Conservation (phyloP, 495 filamentous ascomycete species). For the Penicillium salamii region DNA sequence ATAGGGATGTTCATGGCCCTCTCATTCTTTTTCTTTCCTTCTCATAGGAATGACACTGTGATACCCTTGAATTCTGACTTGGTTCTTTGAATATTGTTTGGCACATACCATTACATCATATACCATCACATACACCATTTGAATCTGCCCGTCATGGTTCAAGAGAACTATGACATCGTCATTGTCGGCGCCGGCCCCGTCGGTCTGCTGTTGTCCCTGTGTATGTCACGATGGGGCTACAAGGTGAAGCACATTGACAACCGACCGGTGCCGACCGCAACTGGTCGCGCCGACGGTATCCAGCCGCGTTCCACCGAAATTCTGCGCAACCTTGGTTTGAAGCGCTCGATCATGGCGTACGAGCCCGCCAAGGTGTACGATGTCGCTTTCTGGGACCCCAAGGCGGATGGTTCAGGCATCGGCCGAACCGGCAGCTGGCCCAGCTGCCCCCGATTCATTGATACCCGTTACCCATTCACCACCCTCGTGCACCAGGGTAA, state of each 20-base stretch:
- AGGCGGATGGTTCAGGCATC: constrained; percentile 49
- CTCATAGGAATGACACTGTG: constrained; percentile 6
- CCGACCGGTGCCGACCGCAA: constrained; percentile 58
- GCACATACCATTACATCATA: too few species aligned
- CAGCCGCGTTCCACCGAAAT: constrained; percentile 70
- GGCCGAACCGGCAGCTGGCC: constrained; percentile 60
- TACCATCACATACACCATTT: background rate
- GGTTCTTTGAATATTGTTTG: background rate
- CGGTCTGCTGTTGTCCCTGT: constrained; percentile 81
- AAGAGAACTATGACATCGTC: constrained; percentile 66
- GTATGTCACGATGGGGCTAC: constrained; percentile 67
- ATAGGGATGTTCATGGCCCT: constrained; percentile 30
- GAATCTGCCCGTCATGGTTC: constrained; percentile 30
- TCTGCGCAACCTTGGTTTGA: constrained; percentile 62
- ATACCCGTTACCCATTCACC: constrained; percentile 65
- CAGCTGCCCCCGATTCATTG: constrained; percentile 62
- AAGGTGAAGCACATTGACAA: constrained; percentile 69
- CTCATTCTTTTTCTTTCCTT: constrained; percentile 4
- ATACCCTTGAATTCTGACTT: too few species aligned
- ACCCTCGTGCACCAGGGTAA: constrained; percentile 63
- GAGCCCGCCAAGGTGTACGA: constrained; percentile 65
- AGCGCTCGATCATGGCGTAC: constrained; percentile 62
- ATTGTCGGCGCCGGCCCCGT: constrained; percentile 90
- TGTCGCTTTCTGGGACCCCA: constrained; percentile 66
- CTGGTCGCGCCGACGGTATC: constrained; percentile 74